Base-by-base conservation (phyloP, 2,329 filamentous ascomycete genomes). In the Diplodia scrobiculata region DNA sequence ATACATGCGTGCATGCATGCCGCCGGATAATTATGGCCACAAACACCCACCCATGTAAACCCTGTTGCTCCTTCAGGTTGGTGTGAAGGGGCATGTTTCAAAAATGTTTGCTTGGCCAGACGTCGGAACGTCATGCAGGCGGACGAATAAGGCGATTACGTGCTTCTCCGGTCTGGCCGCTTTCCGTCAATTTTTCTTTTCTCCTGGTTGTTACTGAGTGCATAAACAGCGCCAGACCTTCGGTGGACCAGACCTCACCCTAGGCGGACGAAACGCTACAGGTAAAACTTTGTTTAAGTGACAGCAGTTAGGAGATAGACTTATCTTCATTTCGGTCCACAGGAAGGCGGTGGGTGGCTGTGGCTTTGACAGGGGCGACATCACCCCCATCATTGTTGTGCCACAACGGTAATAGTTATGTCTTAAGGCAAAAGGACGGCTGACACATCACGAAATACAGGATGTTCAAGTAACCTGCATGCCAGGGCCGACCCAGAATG, bases 21-120 rank as follows among this genome's bases (percentile, higher is more conserved):
- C 21, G 45, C 58, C 58, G 58, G 58, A 50, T 62, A 50, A 62
- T 50, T 60, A 53, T 32, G 11, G 50, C 52, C 25, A 25, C 25
- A 25, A 27, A 29, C 14, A 53, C 14, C 27, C 27, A 27, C 29
- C 29, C 41, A 50, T 29, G 38, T 41, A 47, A 29, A 62, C 27
- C n/a, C 58, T 62, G 51, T 51, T 51, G 58, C 45, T 62, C 58
- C 58, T 62, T 62, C 58, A 2, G 29, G 38, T 14, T 9, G 6
- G 41, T 29, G 27, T 50, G 58, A 34, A 50, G 29, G 55, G 58
- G 32, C 27, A 62, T 62, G 58, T 62, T 62, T 62, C 58, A 62
- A 50, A 62, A 45, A 36, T 62, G 45, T 62, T 50, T 62, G n/a
- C 58, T 51, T 62, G 58, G 58, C 58, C 29, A 48, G 58, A 62